Conservation (phyloP, 2,329 filamentous ascomycete genomes). For the Akanthomyces uredinophilus region DNA sequence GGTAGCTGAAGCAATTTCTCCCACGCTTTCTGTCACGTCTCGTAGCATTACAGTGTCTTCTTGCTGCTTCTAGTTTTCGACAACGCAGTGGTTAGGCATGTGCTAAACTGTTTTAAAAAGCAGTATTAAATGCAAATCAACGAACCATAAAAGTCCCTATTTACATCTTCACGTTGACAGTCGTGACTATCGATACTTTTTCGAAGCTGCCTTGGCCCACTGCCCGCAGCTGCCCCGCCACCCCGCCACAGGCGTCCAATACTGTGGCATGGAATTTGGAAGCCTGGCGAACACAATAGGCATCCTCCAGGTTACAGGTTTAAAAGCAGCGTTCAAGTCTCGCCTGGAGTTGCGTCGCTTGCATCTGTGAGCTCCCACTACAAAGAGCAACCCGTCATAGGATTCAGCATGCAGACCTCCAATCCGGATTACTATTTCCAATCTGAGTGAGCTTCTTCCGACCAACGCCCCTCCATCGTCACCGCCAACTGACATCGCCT, state of each 20-base stretch:
- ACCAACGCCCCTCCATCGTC: conserved; percentile 29
- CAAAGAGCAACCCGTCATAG: too few relatives aligned
- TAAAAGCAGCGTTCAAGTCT: neutral
- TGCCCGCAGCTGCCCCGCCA: neutral
- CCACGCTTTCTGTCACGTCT: too few relatives aligned
- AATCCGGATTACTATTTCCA: conserved; percentile 86
- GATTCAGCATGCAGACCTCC: conserved; percentile 50
- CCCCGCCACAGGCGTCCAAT: conserved; percentile 9
- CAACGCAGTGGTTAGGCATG: too few relatives aligned
- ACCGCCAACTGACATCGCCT: neutral
- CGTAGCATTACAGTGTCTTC: too few relatives aligned
- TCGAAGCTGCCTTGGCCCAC: neutral
- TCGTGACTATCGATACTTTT: too few relatives aligned
- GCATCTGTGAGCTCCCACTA: too few relatives aligned
- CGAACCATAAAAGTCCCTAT: too few relatives aligned
- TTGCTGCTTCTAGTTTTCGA: too few relatives aligned
- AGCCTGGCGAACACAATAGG: conserved; percentile 12
- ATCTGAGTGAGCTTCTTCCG: conserved; percentile 61
- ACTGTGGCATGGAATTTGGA: conserved; percentile 6
- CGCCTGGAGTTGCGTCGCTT: neutral
- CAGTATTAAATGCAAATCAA: too few relatives aligned
- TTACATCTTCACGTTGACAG: too few relatives aligned
- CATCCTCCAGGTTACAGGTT: neutral
- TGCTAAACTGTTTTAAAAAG: too few relatives aligned
- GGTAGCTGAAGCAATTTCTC: too few relatives aligned